Conservation (phyloP, 345 rosid species). For the Arabidopsis suecica region DNA sequence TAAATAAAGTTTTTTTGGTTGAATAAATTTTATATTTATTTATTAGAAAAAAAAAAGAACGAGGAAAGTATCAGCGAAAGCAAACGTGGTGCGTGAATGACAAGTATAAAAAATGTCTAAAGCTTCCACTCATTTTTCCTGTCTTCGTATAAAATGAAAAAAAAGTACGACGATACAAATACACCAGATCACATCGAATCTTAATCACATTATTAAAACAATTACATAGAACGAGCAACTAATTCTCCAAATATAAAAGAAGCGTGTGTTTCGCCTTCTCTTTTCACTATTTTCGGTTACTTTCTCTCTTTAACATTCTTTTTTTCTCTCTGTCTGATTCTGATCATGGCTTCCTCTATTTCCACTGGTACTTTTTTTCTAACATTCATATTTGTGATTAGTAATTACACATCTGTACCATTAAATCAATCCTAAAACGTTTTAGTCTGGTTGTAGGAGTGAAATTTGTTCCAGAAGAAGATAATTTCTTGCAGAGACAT, state of each 20-base stretch:
- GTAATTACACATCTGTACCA: not conserved
- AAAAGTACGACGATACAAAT: not conserved
- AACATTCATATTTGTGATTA: not conserved
- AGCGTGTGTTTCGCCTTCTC: slow-evolving; percentile 28
- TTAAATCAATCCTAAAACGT: not conserved
- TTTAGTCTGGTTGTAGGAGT: slow-evolving; percentile 20
- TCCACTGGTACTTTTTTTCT: slow-evolving; percentile 26
- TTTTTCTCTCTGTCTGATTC: not conserved
- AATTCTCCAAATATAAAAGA: slow-evolving; percentile 11
- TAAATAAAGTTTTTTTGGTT: too few species aligned
- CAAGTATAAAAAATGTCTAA: not conserved
- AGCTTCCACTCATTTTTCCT: not conserved
- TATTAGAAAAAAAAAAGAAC: too few species aligned
- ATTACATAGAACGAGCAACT: not conserved
- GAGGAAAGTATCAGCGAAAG: not conserved
- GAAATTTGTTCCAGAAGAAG: slow-evolving; percentile 47
- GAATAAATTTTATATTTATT: too few species aligned
- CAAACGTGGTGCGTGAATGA: slow-evolving; percentile 23
- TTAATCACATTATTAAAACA: not conserved
- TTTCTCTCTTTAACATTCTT: not conserved
- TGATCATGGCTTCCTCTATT: slow-evolving; percentile 38
- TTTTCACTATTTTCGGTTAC: slow-evolving; percentile 6
- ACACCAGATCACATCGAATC: not conserved
- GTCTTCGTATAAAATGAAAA: not conserved
- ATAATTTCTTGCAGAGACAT: slow-evolving; percentile 69